Evolutionary conservation across 371 early-diverging fungal genomes (phyloP), one percentile per base, ranked within the genome.

Genomic region (Rhizopus stolonifer): DNA sequence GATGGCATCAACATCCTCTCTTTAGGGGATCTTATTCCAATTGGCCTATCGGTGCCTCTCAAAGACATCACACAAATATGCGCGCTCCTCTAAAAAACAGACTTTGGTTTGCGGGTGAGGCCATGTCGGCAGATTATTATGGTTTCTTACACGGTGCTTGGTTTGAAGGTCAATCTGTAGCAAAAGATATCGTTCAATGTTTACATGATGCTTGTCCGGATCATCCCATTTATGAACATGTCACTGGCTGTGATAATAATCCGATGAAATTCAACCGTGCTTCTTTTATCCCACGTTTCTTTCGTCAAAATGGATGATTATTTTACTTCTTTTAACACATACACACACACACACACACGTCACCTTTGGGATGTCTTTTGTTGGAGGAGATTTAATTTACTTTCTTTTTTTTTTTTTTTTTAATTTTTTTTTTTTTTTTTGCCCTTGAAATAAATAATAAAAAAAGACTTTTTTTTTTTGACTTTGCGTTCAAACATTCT

Each of bases 1-100:
- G 74, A 13, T 77, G 77, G 77, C 64, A 67, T 29, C 53, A 47
- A 21, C 65, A 77, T 38, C 77, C 77, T 15, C 58, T 77, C 7
- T 77, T 77, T 51, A 56, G 72, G 26, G 74, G 77, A 5, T 60
- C 66, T n/a, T 77, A 77, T 46, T 71, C 72, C 2, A 77, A 77
- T 39, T 77, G 76, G 76, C 70, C 72, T 11, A 56, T 72, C 17
- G 76, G 76, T 24, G 64, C 62, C 11, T 53, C 46, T 1, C 23
- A 38, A 18, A 52, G 61, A 23, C 72, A 75, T 33, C 76, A 75
- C 38, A 39, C 60, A 17, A 75, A 75, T 21, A 60, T 75, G 65
- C 65, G 66, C 1, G 72, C 69, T 2, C 72, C 72, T 6, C 44
- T 75, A 17, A 15, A 42, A 8, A 67, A 67, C 17, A 58, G 62